These are phyloP conservation scores for Globisporangium cederbergense DNA, from an alignment of 352 stramenopile species.

Conservation along the genomic window DNA sequence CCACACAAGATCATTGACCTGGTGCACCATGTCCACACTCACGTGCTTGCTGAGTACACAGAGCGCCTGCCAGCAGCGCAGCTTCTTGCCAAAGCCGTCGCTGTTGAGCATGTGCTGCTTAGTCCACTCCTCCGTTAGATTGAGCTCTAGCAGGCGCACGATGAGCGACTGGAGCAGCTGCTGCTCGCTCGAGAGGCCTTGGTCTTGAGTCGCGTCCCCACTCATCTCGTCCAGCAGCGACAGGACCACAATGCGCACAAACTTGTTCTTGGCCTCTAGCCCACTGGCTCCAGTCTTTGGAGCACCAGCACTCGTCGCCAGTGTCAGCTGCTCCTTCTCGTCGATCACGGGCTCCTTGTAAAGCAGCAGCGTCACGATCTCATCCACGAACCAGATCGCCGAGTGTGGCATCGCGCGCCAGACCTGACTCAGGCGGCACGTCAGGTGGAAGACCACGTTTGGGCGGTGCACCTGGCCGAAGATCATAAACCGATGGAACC, in stretches of 20 bases:
- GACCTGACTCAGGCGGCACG: slow-evolving; percentile 58
- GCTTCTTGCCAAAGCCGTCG: slow-evolving; percentile 70
- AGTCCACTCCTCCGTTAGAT: slow-evolving; percentile 55
- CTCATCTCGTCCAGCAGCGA: slow-evolving; percentile 60
- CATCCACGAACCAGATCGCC: slow-evolving; percentile 51
- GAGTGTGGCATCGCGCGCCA: slow-evolving; percentile 52
- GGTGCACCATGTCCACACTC: slow-evolving; percentile 19
- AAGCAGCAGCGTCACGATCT: slow-evolving; percentile 65
- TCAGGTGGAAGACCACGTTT: slow-evolving; percentile 79
- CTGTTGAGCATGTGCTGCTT: slow-evolving; percentile 86
- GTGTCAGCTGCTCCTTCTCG: slow-evolving; percentile 47
- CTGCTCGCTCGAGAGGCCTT: slow-evolving; percentile 13
- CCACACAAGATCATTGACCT: slow-evolving; percentile 37
- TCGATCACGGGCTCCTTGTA: slow-evolving; percentile 80
- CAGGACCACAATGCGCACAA: slow-evolving; percentile 67
- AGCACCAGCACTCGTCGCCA: background rate
- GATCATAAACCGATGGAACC: slow-evolving; percentile 44
- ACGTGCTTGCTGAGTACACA: slow-evolving; percentile 66
- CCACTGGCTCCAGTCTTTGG: slow-evolving; percentile 1
- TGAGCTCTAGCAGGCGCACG: slow-evolving; percentile 40
- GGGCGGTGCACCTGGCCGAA: slow-evolving; percentile 62
- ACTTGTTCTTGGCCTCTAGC: slow-evolving; percentile 46
- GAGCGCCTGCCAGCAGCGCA: slow-evolving; percentile 78
- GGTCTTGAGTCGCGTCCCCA: slow-evolving; percentile 20
- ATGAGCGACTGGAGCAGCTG: slow-evolving; percentile 38